Evolutionary conservation across 192 early-diverging fungal genomes (phyloP).

Genomic region (Chytriomyces sp.): DNA sequence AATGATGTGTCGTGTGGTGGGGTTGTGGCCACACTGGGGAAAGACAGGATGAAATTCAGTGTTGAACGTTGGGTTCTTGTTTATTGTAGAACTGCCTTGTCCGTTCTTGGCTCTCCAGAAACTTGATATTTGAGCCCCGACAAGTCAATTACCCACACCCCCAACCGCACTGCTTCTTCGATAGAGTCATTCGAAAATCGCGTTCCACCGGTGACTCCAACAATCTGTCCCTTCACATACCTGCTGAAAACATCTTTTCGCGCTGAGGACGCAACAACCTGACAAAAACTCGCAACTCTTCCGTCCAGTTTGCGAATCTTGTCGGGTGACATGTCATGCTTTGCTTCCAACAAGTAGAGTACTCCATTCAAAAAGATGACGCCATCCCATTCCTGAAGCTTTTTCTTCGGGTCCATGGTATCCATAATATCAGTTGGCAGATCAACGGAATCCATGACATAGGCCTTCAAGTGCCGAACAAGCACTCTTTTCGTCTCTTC

Average conservation of each 20-base stretch:
- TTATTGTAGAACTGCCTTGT: too few relatives aligned
- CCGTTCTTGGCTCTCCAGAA: too few relatives aligned
- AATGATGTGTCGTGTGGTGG: too few relatives aligned
- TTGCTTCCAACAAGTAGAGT: not conserved
- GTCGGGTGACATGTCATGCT: not conserved
- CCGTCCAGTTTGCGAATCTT: not conserved
- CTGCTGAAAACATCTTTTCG: not conserved
- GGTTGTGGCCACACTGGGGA: too few relatives aligned
- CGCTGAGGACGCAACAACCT: not conserved
- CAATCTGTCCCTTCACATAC: too few relatives aligned
- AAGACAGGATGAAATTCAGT: too few relatives aligned
- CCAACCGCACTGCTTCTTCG: not conserved
- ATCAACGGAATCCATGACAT: not conserved
- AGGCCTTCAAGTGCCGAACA: too few relatives aligned
- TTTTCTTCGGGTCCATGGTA: too few relatives aligned
- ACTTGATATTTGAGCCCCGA: not conserved
- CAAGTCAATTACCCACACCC: not conserved
- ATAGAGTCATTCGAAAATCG: not conserved
- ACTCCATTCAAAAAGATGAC: not conserved
- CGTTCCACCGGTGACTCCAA: not conserved
- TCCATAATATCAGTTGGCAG: too few relatives aligned
- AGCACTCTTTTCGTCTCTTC: too few relatives aligned
- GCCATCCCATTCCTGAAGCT: too few relatives aligned
- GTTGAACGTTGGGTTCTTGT: too few relatives aligned
- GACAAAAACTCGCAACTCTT: not conserved